Conservation (phyloP, 805 yeast species). For the Cyberlindnera mrakii region DNA sequence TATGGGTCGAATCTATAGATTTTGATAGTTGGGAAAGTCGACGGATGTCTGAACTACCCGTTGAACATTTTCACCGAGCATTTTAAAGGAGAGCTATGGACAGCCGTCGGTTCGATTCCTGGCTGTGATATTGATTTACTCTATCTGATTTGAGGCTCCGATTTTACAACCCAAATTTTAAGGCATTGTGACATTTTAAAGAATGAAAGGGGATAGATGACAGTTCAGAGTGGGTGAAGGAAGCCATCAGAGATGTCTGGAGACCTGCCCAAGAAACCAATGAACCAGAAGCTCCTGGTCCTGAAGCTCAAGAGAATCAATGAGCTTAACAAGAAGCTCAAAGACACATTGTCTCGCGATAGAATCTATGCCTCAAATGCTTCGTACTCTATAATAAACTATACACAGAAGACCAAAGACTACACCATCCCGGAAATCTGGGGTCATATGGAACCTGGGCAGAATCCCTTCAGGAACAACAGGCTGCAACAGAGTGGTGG, state of each 20-base stretch:
- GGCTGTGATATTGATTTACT: too few relatives aligned
- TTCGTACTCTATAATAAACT: constrained; percentile 38
- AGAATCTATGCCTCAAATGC: constrained; percentile 63
- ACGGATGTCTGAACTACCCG: too few relatives aligned
- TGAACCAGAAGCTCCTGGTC: constrained; percentile 36
- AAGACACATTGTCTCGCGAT: constrained; percentile 44
- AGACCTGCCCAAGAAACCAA: constrained; percentile 3
- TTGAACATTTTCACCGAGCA: too few relatives aligned
- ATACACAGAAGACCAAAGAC: constrained; percentile 29
- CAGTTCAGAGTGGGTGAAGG: background rate
- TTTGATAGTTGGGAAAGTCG: too few relatives aligned
- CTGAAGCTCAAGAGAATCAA: constrained; percentile 56
- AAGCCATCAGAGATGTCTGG: background rate
- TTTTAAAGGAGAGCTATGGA: too few relatives aligned
- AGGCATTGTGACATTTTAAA: too few relatives aligned
- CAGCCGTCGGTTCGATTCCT: too few relatives aligned
- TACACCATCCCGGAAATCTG: constrained; percentile 34
- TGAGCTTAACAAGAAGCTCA: constrained; percentile 49
- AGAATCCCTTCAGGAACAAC: constrained; percentile 31
- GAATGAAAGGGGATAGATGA: too few relatives aligned
- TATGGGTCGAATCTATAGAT: background rate
- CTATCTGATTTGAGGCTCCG: too few relatives aligned
- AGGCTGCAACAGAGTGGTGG: background rate
- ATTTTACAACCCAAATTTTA: too few relatives aligned
- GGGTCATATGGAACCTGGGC: constrained; percentile 32